Evolutionary conservation across 192 early-diverging fungal genomes (phyloP).

Genomic region (Gaertneriomyces sp.): DNA sequence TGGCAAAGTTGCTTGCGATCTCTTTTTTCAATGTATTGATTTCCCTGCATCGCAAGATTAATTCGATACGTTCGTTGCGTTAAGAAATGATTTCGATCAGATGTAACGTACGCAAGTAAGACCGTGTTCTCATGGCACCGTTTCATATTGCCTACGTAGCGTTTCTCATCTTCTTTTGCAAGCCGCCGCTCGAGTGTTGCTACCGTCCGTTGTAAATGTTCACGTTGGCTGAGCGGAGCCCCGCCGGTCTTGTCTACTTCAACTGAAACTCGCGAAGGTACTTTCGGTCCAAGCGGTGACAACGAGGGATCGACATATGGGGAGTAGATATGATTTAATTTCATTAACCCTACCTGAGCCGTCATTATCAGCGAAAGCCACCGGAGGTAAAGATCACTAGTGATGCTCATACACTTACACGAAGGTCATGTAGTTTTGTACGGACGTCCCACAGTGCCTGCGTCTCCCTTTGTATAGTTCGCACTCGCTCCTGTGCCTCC

Average conservation of each 20-base stretch:
- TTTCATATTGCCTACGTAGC: constrained; percentile 38
- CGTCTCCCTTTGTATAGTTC: constrained; percentile 42
- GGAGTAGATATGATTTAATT: constrained; percentile 34
- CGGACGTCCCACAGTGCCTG: constrained; percentile 21
- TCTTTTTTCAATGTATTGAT: too few species aligned
- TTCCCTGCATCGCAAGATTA: too few species aligned
- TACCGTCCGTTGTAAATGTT: constrained; percentile 49
- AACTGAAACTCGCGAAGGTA: neutral
- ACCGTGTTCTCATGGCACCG: constrained; percentile 47
- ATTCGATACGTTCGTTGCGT: too few species aligned
- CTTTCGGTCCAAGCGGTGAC: neutral
- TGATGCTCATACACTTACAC: constrained; percentile 23
- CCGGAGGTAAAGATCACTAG: neutral
- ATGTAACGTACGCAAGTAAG: constrained; percentile 31
- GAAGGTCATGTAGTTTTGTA: constrained; percentile 30
- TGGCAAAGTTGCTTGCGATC: too few species aligned
- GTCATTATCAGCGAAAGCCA: constrained; percentile 13
- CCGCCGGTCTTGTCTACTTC: constrained; percentile 22
- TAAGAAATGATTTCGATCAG: neutral
- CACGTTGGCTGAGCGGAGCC: constrained; percentile 32
- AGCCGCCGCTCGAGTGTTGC: constrained; percentile 37
- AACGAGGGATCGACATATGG: neutral
- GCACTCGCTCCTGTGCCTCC: constrained; percentile 30
- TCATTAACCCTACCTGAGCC: constrained; percentile 44
- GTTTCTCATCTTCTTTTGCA: constrained; percentile 36